Base-by-base conservation (phyloP, 208 protist genomes). In the Crithidia fasciculata region DNA sequence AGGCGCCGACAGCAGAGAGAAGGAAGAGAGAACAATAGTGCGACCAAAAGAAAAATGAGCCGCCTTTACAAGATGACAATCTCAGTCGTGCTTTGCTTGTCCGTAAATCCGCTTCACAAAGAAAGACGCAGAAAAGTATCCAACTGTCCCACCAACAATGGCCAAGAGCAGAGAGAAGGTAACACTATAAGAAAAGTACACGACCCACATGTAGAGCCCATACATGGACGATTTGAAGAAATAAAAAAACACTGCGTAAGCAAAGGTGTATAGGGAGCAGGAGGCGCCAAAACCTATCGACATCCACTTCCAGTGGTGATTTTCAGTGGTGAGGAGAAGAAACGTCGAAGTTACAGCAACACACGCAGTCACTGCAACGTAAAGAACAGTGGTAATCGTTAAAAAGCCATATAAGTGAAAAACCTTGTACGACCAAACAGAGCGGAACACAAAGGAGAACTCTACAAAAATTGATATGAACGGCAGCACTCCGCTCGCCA, bases 331-430 rank as follows among this genome's bases (percentile, higher is more conserved):
- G 40, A 99, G 86, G 19, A 98, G 68, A 45, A 98, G 90, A 84
- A 98, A 99, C 3, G 92, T 98, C 0, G 81, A 79, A 0, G 96
- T 86, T 44, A 99, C 82, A 2, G 91, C 85, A 0, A 97, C 87
- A 69, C 96, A 99, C 8, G 85, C 83, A 0, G 92, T 96, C 7
- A 98, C 87, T 9, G 97, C 73, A n/a, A 92, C 44, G 40, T 98
- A 94, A 63, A 99, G 95, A 19, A 89, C 4, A 75, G 93, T 95
- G 4, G 98, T 95, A 5, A 99, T 65, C 0, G 98, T 67, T 64
- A 99, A 74, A 83, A 99, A 98, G 6, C 95, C 95, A 74, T 98
- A 99, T 2, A 99, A 83, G 75, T 99, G 98, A 78, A 99, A 99
- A 41, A 96, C 85, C 72, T 98, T 99, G 84, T 98, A 98, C n/a